These are phyloP conservation scores for Mycena vitilis DNA, from an alignment of 768 basidiomycete genomes.

Conservation along the genomic window DNA sequence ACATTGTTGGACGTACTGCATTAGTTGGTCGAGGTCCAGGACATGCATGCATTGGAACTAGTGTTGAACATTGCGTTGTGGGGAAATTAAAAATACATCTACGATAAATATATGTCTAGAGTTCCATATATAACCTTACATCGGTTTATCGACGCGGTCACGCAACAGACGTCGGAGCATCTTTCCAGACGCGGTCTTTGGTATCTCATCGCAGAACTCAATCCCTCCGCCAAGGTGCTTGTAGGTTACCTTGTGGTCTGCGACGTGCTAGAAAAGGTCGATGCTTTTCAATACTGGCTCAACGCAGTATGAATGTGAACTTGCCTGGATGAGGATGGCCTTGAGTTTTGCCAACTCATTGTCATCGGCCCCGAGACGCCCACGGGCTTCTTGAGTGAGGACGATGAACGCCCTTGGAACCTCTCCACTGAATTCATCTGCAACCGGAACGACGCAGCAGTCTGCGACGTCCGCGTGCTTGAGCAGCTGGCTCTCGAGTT, in stretches of 20 bases:
- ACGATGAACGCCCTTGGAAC: constrained; percentile 63
- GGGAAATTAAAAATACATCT: too few species aligned
- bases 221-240: constrained; percentile 55
- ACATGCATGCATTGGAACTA: too few species aligned
- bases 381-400: constrained; percentile 45
- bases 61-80: too few species aligned
- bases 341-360: not conserved
- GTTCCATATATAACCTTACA: too few species aligned
- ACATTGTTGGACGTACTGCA: too few species aligned
- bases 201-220: constrained; percentile 52
- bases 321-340: not conserved
- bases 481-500: constrained; percentile 59
- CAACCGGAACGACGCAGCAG: constrained; percentile 58
- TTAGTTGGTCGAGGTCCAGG: too few species aligned
- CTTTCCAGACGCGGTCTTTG: constrained; percentile 57
- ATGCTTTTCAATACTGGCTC: not conserved
- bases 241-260: constrained; percentile 49
- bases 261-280: constrained; percentile 41
- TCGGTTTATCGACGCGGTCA: constrained; percentile 32
- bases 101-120: too few species aligned
- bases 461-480: constrained; percentile 56
- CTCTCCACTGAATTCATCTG: constrained; percentile 63
- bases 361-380: constrained; percentile 39
- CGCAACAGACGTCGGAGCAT: constrained; percentile 52
- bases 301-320: not conserved